Base-by-base conservation (phyloP, 495 filamentous ascomycete genomes). In the Xylaria palmicola region DNA sequence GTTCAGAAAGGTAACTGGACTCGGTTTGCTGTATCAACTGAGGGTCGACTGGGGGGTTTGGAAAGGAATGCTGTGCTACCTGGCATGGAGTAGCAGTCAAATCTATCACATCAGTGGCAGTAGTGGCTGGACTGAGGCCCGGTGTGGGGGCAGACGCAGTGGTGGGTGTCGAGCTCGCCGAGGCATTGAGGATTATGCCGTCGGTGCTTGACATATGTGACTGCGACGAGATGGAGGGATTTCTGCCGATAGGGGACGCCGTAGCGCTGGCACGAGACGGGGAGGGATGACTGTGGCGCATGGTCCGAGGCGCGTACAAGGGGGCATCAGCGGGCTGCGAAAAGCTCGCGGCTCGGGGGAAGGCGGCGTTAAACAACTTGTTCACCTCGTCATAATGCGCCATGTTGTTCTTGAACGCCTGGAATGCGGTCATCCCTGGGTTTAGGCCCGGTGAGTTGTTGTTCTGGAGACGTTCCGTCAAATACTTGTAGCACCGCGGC, bases 391-490 rank as follows among this genome's bases (percentile, higher is more conserved):
- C 69, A 44, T 83, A 77, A 40, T 78, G 79, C 26, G 84, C 74
- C 32, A 79, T 75, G 2, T 49, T 79, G 55, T 84, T 77, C 76
- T 87, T 84, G 5, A 79, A 83, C 0, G 83, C 73, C 52, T 88
- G 81, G 50, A 85, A 88, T 1, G 85, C 83, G 13, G 79, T 78
- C 4, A 89, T 72, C 4, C 81, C 77, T 19, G 77, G 68, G 62
- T 87, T 86, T 75, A 86, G 84, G 34, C 84, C 80, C 26, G 71
- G 64, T 2, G 81, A 83, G 10, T 74, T 69, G 10, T 74, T 69
- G 9, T 82, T 82, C 44, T 83, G 80, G 17, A 86, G 69, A 63
- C 85, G 80, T 10, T 79, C 79, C 19, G 80, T 81, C 29, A 86
- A 74, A 29, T 76, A 73, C 40, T 81, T 80, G 65, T 86, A 87